Conservation (phyloP, 306 rosid genomes). For the Sindora glabra region DNA sequence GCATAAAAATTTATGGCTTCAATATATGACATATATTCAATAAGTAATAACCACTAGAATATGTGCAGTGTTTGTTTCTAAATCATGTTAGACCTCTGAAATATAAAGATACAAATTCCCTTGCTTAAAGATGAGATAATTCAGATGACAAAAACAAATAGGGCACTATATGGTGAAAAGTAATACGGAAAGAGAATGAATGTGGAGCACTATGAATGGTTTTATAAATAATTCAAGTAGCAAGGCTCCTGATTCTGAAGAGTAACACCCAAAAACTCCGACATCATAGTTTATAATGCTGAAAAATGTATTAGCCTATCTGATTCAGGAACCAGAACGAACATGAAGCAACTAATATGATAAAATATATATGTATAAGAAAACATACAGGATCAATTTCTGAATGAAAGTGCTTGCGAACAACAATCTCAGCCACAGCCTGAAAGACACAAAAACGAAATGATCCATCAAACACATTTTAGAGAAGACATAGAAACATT, state of each 20-base stretch:
- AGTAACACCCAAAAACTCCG: not conserved
- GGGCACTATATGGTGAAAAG: not conserved
- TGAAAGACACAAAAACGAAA: slow-evolving; percentile 32
- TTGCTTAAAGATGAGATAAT: not conserved
- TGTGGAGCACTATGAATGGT: not conserved
- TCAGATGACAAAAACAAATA: not conserved
- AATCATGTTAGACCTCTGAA: not conserved
- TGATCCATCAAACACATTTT: not conserved
- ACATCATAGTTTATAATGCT: not conserved
- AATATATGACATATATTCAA: not conserved
- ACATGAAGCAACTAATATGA: not conserved
- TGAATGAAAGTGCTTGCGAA: slow-evolving; percentile 45
- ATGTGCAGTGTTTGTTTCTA: not conserved
- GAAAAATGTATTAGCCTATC: not conserved
- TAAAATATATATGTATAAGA: not conserved
- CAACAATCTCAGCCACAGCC: slow-evolving; percentile 69
- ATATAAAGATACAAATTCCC: not conserved
- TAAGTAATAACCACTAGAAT: not conserved
- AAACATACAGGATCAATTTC: slow-evolving; percentile 59
- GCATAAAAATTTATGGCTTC: not conserved
- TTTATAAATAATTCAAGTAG: no score
- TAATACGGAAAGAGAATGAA: not conserved
- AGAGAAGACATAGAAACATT: not conserved
- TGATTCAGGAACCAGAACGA: not conserved
- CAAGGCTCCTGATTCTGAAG: not conserved